A percentile compares a stretch with the other conserved stretches of the same genome.
Conservation (phyloP, 2,329 filamentous ascomycete species). For the Cadophora luteo-olivacea region DNA sequence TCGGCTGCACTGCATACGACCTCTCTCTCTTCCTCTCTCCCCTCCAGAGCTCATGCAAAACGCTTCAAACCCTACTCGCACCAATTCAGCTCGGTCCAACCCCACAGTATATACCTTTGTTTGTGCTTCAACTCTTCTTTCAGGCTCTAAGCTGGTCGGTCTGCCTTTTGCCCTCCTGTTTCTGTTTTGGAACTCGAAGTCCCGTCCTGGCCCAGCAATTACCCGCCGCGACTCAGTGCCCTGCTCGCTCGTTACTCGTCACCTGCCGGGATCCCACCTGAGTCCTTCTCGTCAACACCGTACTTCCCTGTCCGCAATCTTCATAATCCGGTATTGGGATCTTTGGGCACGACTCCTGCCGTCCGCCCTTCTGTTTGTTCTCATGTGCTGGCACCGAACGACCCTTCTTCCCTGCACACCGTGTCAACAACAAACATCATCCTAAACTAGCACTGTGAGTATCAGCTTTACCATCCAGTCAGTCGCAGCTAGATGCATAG, state of each 20-base stretch:
- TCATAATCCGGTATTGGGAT: conserved; percentile 2
- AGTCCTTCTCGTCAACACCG: conserved; percentile 5
- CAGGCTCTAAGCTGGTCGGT: conserved; percentile 8
- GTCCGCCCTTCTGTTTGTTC: conserved; percentile 10
- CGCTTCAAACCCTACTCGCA: background rate
- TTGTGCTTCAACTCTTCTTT: background rate
- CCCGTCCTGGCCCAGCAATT: background rate
- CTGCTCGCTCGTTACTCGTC: conserved; percentile 10
- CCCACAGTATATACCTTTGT: conserved; percentile 15
- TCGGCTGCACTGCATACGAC: background rate
- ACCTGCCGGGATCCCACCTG: conserved; percentile 10
- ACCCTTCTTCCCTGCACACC: conserved; percentile 28
- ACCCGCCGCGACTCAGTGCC: conserved; percentile 10
- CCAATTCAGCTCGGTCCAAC: background rate
- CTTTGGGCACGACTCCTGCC: conserved; percentile 11
- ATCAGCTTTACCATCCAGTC: conserved; percentile 24
- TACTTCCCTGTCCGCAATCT: conserved; percentile 17
- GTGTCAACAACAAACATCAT: conserved; percentile 25
- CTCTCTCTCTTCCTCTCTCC: background rate
- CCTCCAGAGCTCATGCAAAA: background rate
- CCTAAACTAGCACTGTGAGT: conserved; percentile 28
- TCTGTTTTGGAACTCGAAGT: background rate
- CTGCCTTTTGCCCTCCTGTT: background rate
- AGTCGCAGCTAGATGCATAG: conserved; percentile 24
- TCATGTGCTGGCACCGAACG: conserved; percentile 32